Conservation (phyloP, 2,329 filamentous ascomycete genomes). For the Triangularia verruculosa region DNA sequence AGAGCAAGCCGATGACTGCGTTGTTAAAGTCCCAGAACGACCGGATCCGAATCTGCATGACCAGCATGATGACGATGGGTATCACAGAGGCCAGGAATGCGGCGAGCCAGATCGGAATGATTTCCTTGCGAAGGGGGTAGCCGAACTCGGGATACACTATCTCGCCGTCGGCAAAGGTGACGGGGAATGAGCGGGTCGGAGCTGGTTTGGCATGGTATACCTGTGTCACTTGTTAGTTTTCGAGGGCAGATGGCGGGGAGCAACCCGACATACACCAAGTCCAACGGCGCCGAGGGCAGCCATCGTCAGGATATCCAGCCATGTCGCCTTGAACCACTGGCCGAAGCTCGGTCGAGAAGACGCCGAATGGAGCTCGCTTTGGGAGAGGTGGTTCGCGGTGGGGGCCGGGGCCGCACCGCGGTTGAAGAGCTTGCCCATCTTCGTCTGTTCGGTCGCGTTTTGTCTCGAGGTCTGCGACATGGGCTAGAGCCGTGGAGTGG, state of each 20-base stretch:
- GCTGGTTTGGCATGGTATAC: slow-evolving; percentile 64
- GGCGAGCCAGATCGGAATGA: slow-evolving; percentile 68
- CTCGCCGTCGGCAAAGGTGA: slow-evolving; percentile 64
- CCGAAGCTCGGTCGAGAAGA: slow-evolving; percentile 55
- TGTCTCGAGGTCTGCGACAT: too few relatives aligned
- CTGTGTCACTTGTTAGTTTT: slow-evolving; percentile 33
- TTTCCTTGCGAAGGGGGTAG: slow-evolving; percentile 67
- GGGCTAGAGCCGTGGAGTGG: too few relatives aligned
- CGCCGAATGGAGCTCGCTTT: neutral
- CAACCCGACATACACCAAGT: slow-evolving; percentile 43
- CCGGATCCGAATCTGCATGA: slow-evolving; percentile 65
- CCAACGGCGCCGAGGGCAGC: slow-evolving; percentile 61
- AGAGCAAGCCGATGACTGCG: slow-evolving; percentile 64
- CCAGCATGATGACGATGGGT: slow-evolving; percentile 61
- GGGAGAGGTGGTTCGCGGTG: neutral
- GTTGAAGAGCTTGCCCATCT: neutral
- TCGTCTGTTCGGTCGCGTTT: neutral
- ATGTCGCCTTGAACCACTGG: slow-evolving; percentile 66
- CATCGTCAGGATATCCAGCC: slow-evolving; percentile 68
- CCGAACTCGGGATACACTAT: slow-evolving; percentile 69
- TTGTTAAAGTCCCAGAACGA: slow-evolving; percentile 72
- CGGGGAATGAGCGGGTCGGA: slow-evolving; percentile 65
- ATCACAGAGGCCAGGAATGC: slow-evolving; percentile 63
- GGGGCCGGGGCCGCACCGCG: neutral
- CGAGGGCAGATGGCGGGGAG: neutral